Evolutionary conservation across 768 basidiomycete genomes (phyloP).

Genomic region (Tricholoma bakamatsutake): DNA sequence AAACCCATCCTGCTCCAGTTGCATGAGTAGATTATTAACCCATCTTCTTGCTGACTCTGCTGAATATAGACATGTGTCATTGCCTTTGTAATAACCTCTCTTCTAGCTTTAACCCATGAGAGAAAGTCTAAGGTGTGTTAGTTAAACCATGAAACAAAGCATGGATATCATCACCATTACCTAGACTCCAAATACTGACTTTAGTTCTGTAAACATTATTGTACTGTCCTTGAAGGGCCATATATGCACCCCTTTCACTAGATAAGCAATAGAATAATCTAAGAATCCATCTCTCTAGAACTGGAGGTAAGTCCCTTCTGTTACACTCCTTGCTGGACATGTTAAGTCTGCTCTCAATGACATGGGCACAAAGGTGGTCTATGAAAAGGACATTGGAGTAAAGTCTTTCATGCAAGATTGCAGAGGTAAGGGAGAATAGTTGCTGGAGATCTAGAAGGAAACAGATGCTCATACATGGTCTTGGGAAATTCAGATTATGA

Average conservation of each 20-base stretch:
- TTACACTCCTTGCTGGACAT: not conserved
- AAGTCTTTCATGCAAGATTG: not conserved
- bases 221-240: not conserved
- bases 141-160: not conserved
- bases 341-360: not conserved
- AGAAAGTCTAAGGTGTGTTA: not conserved
- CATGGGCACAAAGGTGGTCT: not conserved
- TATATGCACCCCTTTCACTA: not conserved
- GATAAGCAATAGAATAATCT: not conserved
- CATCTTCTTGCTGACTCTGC: not conserved
- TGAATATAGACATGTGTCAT: not conserved
- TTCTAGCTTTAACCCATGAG: not conserved
- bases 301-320: not conserved
- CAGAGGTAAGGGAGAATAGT: not conserved
- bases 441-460: not conserved
- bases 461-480: not conserved
- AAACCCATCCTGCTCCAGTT: not conserved
- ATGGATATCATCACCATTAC: not conserved
- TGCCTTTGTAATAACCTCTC: not conserved
- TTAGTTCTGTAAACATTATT: not conserved
- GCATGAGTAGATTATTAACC: not conserved
- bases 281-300: not conserved
- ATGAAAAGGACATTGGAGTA: not conserved
- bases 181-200: not conserved
- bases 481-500: too few relatives aligned